phyloP scores from a whole-genome alignment of 768 basidiomycete species.

The Boletus reticulatus region DNA sequence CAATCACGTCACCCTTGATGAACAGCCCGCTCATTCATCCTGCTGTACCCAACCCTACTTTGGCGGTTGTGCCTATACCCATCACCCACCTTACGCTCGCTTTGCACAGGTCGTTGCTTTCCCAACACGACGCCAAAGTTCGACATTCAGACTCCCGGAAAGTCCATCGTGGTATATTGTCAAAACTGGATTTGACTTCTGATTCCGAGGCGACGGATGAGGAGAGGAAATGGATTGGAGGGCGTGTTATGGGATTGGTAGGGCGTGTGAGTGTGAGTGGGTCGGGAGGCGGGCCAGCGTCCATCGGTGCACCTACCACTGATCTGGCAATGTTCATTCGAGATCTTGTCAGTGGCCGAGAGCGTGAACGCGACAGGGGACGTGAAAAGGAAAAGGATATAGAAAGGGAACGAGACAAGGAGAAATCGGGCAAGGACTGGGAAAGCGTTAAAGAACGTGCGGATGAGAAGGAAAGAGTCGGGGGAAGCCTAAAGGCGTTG shows the following conservation, averaged over 20 bases:
- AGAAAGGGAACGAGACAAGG: constrained; percentile 36
- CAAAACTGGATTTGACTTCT: constrained; percentile 47
- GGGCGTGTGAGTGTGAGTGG: constrained; percentile 34
- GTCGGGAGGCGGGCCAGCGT: constrained; percentile 36
- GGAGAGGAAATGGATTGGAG: constrained; percentile 30
- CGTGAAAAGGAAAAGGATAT: constrained; percentile 36
- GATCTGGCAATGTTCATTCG: constrained; percentile 55
- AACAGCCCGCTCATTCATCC: constrained; percentile 4
- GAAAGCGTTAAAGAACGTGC: constrained; percentile 31
- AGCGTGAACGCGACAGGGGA: constrained; percentile 26
- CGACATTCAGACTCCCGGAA: constrained; percentile 52
- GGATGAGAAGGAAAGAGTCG: constrained; percentile 35
- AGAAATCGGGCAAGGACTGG: constrained; percentile 34
- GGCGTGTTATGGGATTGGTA: constrained; percentile 39
- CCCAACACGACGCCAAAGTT: constrained; percentile 28
- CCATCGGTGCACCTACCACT: constrained; percentile 44
- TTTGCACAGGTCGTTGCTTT: constrained; percentile 21
- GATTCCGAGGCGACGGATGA: constrained; percentile 33
- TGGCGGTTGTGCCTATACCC: not conserved
- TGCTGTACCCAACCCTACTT: constrained; percentile 14
- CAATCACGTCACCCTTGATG: constrained; percentile 2
- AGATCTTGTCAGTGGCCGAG: constrained; percentile 36
- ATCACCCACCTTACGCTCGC: constrained; percentile 25
- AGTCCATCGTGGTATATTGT: constrained; percentile 60
- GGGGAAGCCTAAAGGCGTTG: constrained; percentile 33